Evolutionary conservation across 495 filamentous ascomycete genomes (phyloP), one percentile per base, ranked within the genome.

Genomic region (Aspergillus carlsbadensis): DNA sequence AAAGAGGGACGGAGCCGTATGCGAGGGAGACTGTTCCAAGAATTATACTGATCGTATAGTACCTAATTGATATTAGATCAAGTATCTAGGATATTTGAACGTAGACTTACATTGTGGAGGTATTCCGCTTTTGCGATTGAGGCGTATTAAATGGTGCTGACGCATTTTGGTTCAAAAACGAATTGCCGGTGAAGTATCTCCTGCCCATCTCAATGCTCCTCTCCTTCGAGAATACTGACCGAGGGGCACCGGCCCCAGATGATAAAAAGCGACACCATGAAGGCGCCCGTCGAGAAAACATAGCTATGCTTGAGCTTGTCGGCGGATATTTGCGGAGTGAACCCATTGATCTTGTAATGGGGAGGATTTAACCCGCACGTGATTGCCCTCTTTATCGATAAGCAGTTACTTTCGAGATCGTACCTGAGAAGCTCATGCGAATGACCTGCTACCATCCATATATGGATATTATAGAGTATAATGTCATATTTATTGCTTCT

Each of bases 1-100:
- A 99, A 70, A 98, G 79, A 21, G 94, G 94, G 53, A 99, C 94
- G 37, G 91, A 95, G 52, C 93, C 93, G 69, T 99, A 99, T 6
- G 92, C 90, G 21, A 98, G 80, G 24, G 91, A 92, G 42, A 95
- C 87, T 6, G 92, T 97, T 55, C 89, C 93, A 49, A 99, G 75
- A 57, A 96, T 92, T 54, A 94, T 68, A 70, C 90, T 94, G 42
- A 93, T 72, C 29, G 87, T 84, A 72, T 96, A 97, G 70, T 85
- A 90, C 75, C 89, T 93, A 63, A n/a, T 26, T 18, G 11, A 45
- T 21, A 40, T 66, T 34, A 58, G 45, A 33, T 22, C 21, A 15
- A 43, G 2, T 6, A 11, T 34, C 1, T 18, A 5, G 3, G 17
- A 34, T 4, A 10, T 22, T 8, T 2, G 17, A 18, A 15, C 14